A percentile compares a stretch with the other conserved stretches of the same genome.
Evolutionary conservation across 2,329 filamentous ascomycete genomes (phyloP).

Genomic region (Coniochaeta sp.): DNA sequence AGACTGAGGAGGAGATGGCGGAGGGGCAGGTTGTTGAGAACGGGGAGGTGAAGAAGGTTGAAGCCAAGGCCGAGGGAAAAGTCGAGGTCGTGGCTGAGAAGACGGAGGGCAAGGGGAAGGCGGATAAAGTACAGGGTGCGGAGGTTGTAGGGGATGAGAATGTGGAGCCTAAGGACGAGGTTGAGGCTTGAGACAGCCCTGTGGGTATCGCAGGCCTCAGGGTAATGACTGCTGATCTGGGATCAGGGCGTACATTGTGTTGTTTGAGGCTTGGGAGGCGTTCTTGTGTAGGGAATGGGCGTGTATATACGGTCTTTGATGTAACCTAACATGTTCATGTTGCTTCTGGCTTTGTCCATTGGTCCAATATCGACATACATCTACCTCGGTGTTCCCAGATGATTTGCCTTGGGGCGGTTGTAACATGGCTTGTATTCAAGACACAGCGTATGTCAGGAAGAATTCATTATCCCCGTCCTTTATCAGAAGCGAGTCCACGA

Average conservation of each 20-base stretch:
- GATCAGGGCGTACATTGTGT: not conserved
- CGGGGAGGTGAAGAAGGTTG: conserved; percentile 12
- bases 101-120: conserved; percentile 11
- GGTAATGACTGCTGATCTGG: conserved; percentile 11
- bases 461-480: too few relatives aligned
- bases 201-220: too few relatives aligned
- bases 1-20: conserved; percentile 6
- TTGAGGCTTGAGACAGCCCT: conserved; percentile 17
- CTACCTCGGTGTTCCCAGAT: not conserved
- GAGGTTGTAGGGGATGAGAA: conserved; percentile 15
- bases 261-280: not conserved
- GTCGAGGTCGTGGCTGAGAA: conserved; percentile 5
- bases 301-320: not conserved
- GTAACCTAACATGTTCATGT: not conserved
- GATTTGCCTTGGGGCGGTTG: too few relatives aligned
- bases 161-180: conserved; percentile 17
- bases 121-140: conserved; percentile 3
- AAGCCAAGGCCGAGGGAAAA: conserved; percentile 13
- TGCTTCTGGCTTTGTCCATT: not conserved
- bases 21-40: conserved; percentile 9
- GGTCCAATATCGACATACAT: not conserved
- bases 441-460: too few relatives aligned
- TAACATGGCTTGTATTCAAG: too few relatives aligned
- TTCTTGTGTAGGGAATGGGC: not conserved
- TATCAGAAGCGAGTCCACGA: too few relatives aligned